phyloP scores from a whole-genome alignment of 164 flowering plant genomes.

The Paratinospora sagittata region DNA sequence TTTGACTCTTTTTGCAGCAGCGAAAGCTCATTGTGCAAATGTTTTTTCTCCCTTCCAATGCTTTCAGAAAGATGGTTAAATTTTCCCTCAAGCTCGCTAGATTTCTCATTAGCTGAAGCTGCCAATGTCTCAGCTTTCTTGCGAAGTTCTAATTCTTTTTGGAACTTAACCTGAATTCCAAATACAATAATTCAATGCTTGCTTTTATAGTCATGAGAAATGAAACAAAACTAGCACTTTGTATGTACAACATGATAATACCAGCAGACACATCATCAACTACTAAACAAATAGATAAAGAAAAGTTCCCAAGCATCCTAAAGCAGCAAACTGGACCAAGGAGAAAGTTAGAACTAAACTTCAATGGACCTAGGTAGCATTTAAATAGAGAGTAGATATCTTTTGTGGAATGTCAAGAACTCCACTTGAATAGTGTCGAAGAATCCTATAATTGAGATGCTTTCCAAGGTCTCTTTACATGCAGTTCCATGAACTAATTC shows the following conservation, averaged over 20 bases:
- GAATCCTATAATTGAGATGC: too few relatives aligned
- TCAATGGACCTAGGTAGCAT: too few relatives aligned
- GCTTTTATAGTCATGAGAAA: not conserved
- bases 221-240: not conserved
- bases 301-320: too few relatives aligned
- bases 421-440: too few relatives aligned
- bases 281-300: not conserved
- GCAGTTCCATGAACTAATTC: too few relatives aligned
- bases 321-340: too few relatives aligned
- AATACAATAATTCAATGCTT: not conserved
- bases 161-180: conserved; percentile 29
- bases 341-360: too few relatives aligned
- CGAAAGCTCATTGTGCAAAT: conserved; percentile 47
- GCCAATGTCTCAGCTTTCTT: conserved; percentile 60
- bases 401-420: too few relatives aligned
- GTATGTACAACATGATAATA: too few relatives aligned
- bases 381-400: too few relatives aligned
- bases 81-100: conserved; percentile 41
- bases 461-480: too few relatives aligned
- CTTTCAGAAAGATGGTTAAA: conserved; percentile 46
- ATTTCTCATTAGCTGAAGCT: conserved; percentile 63
- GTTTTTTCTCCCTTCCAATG: conserved; percentile 55
- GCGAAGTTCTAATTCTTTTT: conserved; percentile 61
- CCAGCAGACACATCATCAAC: too few relatives aligned
- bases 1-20: conserved; percentile 57